Evolutionary conservation across 768 basidiomycete genomes (phyloP).

Genomic region (Xanthoconium stramineum): DNA sequence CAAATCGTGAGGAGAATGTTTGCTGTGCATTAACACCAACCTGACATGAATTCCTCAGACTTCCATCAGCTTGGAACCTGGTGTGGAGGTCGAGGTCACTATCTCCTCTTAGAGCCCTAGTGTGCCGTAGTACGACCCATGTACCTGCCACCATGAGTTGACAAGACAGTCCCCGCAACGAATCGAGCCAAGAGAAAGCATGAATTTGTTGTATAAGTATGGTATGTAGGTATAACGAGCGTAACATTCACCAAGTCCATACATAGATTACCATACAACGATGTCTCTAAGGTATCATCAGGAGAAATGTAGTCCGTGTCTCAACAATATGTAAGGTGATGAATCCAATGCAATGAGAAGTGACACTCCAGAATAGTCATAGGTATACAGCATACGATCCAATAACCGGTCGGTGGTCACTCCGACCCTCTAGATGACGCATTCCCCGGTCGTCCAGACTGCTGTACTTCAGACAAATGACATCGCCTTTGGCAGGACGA

Average conservation of each 20-base stretch:
- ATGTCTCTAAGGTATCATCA: slow-evolving; percentile 18
- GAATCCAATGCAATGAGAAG: slow-evolving; percentile 7
- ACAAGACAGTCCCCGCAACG: neutral
- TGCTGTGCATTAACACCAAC: neutral
- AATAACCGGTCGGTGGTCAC: slow-evolving; percentile 85
- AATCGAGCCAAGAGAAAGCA: neutral
- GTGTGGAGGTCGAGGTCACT: slow-evolving; percentile 98
- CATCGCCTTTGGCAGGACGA: slow-evolving; percentile 57
- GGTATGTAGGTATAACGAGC: slow-evolving; percentile 7
- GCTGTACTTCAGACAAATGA: slow-evolving; percentile 68
- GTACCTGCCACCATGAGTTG: slow-evolving; percentile 3
- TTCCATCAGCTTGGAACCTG: slow-evolving; percentile 97
- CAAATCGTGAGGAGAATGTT: slow-evolving; percentile 78
- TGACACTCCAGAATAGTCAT: slow-evolving; percentile 26
- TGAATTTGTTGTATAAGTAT: slow-evolving; percentile 4
- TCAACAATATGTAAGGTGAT: neutral
- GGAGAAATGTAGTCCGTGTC: slow-evolving; percentile 4
- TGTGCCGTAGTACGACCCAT: slow-evolving; percentile 4
- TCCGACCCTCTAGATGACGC: slow-evolving; percentile 71
- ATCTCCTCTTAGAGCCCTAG: slow-evolving; percentile 62
- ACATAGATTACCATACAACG: slow-evolving; percentile 17
- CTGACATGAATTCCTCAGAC: slow-evolving; percentile 52
- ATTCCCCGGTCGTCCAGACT: slow-evolving; percentile 75
- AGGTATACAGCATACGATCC: slow-evolving; percentile 72
- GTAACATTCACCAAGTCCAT: slow-evolving; percentile 7